Conservation (phyloP, 1,139 yeast species). For the Debaryomyces robertsiae region DNA sequence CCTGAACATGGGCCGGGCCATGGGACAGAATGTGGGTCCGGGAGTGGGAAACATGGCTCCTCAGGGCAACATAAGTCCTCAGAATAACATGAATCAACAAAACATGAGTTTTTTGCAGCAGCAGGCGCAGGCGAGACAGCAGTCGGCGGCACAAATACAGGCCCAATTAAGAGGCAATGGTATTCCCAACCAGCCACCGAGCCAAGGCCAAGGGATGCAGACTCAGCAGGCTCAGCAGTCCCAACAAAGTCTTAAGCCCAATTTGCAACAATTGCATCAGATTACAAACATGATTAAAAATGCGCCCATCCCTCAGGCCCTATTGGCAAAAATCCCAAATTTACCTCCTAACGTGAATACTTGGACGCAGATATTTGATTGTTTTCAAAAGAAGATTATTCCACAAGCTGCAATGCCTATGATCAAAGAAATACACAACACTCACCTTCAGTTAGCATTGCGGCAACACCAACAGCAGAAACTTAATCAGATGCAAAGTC, state of each 20-base stretch:
- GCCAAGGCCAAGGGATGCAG: conserved; percentile 13
- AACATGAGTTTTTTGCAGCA: conserved; percentile 42
- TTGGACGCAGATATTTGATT: conserved; percentile 80
- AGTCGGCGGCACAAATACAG: conserved; percentile 39
- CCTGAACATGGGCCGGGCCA: conserved; percentile 9
- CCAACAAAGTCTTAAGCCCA: conserved; percentile 14
- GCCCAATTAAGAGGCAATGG: conserved; percentile 27
- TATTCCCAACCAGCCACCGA: conserved; percentile 12
- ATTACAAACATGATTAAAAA: conserved; percentile 45
- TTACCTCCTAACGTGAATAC: conserved; percentile 82
- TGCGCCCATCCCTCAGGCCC: conserved; percentile 73
- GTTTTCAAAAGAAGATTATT: conserved; percentile 60
- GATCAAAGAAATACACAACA: conserved; percentile 61
- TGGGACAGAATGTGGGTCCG: conserved; percentile 10
- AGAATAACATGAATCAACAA: conserved; percentile 16
- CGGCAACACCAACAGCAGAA: conserved; percentile 39
- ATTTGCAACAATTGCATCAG: conserved; percentile 37
- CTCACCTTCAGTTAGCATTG: conserved; percentile 48
- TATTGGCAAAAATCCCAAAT: conserved; percentile 71
- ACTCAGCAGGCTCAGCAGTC: conserved; percentile 14
- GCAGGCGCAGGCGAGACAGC: conserved; percentile 55
- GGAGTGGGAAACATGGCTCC: conserved; percentile 3
- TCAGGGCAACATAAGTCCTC: conserved; percentile 7
- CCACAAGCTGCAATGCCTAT: conserved; percentile 56
- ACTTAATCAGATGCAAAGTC: conserved; percentile 20